Percentiles rank a stretch among this genome's conserved stretches.
Conservation (phyloP, 2,329 filamentous ascomycete genomes). For the Aspergillus sp. region DNA sequence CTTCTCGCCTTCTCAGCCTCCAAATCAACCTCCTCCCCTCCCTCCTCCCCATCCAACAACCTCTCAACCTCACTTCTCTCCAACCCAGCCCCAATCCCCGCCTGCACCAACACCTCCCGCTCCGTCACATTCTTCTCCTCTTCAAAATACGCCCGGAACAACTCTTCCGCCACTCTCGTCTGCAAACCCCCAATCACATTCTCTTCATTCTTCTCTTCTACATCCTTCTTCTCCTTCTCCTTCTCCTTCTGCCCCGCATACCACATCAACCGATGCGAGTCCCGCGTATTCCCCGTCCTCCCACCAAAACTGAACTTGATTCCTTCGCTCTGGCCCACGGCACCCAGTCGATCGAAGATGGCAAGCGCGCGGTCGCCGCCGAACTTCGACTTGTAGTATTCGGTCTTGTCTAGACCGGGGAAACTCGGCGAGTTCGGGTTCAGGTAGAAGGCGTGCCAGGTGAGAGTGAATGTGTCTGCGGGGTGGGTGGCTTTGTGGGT, state of each 20-base stretch:
- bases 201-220: slow-evolving; percentile 25
- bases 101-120: slow-evolving; percentile 53
- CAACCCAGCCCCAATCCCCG: slow-evolving; percentile 58
- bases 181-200: slow-evolving; percentile 51
- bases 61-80: slow-evolving; percentile 54
- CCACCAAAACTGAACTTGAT: slow-evolving; percentile 74
- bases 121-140: slow-evolving; percentile 65
- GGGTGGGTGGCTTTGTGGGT: slow-evolving; percentile 66
- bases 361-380: slow-evolving; percentile 61
- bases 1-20: slow-evolving; percentile 57
- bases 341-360: slow-evolving; percentile 60
- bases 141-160: slow-evolving; percentile 70
- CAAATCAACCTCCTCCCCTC: slow-evolving; percentile 59
- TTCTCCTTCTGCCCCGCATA: slow-evolving; percentile 63
- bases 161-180: slow-evolving; percentile 60
- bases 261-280: slow-evolving; percentile 76
- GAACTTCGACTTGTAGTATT: slow-evolving; percentile 65
- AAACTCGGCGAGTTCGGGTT: slow-evolving; percentile 63
- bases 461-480: slow-evolving; percentile 69
- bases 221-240: slow-evolving; percentile 34
- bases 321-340: slow-evolving; percentile 65
- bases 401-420: slow-evolving; percentile 54
- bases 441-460: slow-evolving; percentile 80
- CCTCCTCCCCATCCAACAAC: slow-evolving; percentile 58
- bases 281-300: slow-evolving; percentile 72